These are phyloP conservation scores for Mucor ambiguus DNA, from an alignment of 371 early-diverging fungal genomes.

Conservation along the genomic window DNA sequence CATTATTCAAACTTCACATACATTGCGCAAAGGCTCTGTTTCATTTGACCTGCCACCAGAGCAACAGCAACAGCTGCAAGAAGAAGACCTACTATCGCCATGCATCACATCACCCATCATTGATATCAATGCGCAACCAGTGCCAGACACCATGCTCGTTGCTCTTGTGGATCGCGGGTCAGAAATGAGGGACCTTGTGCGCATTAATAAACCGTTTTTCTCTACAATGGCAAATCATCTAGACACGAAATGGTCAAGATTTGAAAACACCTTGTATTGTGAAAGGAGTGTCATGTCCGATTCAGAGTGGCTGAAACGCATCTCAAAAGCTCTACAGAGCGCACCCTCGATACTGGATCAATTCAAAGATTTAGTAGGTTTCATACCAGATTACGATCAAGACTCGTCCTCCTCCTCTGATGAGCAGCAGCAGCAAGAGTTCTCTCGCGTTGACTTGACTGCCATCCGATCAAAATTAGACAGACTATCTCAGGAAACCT, in stretches of 20 bases:
- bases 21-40: constrained; percentile 35
- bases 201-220: constrained; percentile 40
- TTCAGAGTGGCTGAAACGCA: constrained; percentile 41
- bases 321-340: constrained; percentile 27
- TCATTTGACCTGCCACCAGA: constrained; percentile 41
- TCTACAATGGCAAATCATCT: constrained; percentile 27
- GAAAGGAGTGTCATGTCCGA: constrained; percentile 35
- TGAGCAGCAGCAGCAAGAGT: constrained; percentile 13
- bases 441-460: constrained; percentile 48
- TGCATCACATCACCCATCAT: constrained; percentile 28
- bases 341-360: constrained; percentile 34
- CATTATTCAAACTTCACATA: background rate
- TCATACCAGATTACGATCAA: constrained; percentile 14
- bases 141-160: constrained; percentile 49
- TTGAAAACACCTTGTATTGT: constrained; percentile 41
- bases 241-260: constrained; percentile 34
- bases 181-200: constrained; percentile 50
- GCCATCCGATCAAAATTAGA: constrained; percentile 43
- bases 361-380: constrained; percentile 50
- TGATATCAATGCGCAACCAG: constrained; percentile 43
- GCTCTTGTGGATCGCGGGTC: constrained; percentile 43
- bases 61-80: constrained; percentile 3
- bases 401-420: constrained; percentile 7
- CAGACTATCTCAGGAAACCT: constrained; percentile 41
- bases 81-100: constrained; percentile 28